Evolutionary conservation across 2,329 filamentous ascomycete genomes (phyloP), one percentile per base, ranked within the genome.

Genomic region (Trichophyton verrucosum): DNA sequence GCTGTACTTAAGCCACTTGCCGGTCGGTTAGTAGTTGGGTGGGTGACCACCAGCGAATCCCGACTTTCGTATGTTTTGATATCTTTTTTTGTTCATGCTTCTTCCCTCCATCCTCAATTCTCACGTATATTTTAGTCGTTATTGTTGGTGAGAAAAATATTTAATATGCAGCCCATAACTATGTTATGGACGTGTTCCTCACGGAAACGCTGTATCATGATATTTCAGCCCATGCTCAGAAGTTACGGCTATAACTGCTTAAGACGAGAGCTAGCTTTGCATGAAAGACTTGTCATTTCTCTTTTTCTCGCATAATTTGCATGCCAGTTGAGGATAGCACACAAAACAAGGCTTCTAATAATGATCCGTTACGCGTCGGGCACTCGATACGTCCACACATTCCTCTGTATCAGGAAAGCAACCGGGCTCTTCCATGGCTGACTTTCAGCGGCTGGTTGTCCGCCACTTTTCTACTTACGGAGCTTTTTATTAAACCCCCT

Each of bases 291-390:
- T 53, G 33, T 53, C 33, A 22, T 33, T 24, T 22, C 3, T 15
- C 49, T 3, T 24, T 3, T 24, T n/a, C 49, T 13, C 17, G 11
- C 24, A 53, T 53, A 17, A 30, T 30, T 11, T 30, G 27, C 22
- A 30, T 33, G 22, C 24, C 15, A 24, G 13, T 53, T 11, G 3
- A 9, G 24, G 1, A 27, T 1, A 15, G 49, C n/a, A 15, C 4
- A n/a, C 2, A 11, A 27, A 15, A 53, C 15, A 13, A 33, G 49
- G 22, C 22, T 15, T 9, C 13, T 24, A 8, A 15, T 27, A 53
- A 53, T 53, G 49, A 53, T 53, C 49, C 49, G 49, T 53, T 53
- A 53, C 22, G 49, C 49, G 24, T 53, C 49, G 49, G 49, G 17
- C n/a, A 3, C 49, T 30, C 13, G 13, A 53, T 13, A 53, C 49